Evolutionary conservation across 257 asterid species (phyloP).

Genomic region (Solanum ossicruentum): DNA sequence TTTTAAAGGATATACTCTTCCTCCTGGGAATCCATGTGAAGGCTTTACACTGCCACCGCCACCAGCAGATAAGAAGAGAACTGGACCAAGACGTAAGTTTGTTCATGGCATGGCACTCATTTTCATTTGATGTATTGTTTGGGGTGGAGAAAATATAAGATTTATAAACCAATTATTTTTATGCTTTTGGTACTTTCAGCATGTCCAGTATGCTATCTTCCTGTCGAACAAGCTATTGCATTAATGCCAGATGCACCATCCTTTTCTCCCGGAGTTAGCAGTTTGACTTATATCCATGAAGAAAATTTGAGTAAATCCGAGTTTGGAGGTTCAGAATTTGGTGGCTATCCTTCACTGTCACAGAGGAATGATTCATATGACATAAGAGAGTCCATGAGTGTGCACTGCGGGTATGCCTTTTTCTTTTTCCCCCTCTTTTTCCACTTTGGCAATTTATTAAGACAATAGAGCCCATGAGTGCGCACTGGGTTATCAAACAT

Average conservation of each 20-base stretch:
- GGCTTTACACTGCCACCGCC: slow-evolving; percentile 85
- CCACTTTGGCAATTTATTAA: background rate
- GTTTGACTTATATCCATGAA: slow-evolving; percentile 56
- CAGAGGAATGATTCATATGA: slow-evolving; percentile 74
- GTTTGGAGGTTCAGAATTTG: slow-evolving; percentile 93
- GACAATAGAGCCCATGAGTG: background rate
- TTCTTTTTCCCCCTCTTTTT: background rate
- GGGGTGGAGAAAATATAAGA: background rate
- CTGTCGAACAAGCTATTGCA: slow-evolving; percentile 62
- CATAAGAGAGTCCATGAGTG: slow-evolving; percentile 64
- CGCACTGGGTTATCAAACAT: background rate
- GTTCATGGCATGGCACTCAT: background rate
- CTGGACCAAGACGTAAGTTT: slow-evolving; percentile 86
- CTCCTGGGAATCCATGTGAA: slow-evolving; percentile 89
- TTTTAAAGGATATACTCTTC: slow-evolving; percentile 78
- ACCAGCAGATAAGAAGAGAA: slow-evolving; percentile 80
- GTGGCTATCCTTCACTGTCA: slow-evolving; percentile 71
- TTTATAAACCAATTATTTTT: background rate
- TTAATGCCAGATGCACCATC: slow-evolving; percentile 68
- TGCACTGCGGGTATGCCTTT: slow-evolving; percentile 82
- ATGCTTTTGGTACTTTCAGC: slow-evolving; percentile 38
- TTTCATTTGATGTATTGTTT: background rate
- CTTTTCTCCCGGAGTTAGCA: slow-evolving; percentile 59
- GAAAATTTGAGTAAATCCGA: slow-evolving; percentile 53
- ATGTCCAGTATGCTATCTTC: slow-evolving; percentile 93